Base-by-base conservation (phyloP, 1,139 yeast species). In the Magnusiomyces suaveolens region DNA sequence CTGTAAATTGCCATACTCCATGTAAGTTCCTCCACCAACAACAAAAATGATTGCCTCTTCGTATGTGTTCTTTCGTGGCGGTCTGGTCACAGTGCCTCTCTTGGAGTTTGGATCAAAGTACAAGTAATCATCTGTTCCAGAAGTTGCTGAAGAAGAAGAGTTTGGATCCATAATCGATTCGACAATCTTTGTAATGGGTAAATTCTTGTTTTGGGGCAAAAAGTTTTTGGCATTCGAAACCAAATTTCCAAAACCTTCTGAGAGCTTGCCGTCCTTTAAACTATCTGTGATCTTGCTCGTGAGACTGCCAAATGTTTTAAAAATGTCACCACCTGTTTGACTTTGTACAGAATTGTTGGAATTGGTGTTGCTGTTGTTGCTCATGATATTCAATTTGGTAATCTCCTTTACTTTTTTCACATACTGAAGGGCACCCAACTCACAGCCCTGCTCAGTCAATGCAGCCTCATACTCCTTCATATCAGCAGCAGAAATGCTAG, bases 21-120 rank as follows among this genome's bases (percentile, higher is more conserved):
- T 74, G 66, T 89, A 92, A 69, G 87, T 90, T 50, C 97, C 98
- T 38, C 98, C 98, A 23, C 98, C 99, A 57, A 94, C 90, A 52
- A 89, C 87, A 68, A 92, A 94, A 20, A 92, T 95, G 55, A 87
- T 73, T 2, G 95, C 82, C 61, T 88, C 94, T 59, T 80, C 82
- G 67, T 87, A 88, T 16, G 83, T 74, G 63, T 84, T 89, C 66
- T 96, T 81, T 67, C 83, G 85, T 41, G 97, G 97, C 46, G 90
- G 94, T 63, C 86, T 83, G 6, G 95, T 80, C 62, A 85, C 90
- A 1, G 95, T 84, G 2, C 97, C 97, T 61, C 97, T 79, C 3
- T 87, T 82, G 49, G 77, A 73, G 62, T 82, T 83, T 29, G 98
- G 97, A 68, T 92, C 97, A 65, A 87, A 85, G 67, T 84, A 90